phyloP scores from a whole-genome alignment of 768 basidiomycete species.

The Sarcodon aspratus region DNA sequence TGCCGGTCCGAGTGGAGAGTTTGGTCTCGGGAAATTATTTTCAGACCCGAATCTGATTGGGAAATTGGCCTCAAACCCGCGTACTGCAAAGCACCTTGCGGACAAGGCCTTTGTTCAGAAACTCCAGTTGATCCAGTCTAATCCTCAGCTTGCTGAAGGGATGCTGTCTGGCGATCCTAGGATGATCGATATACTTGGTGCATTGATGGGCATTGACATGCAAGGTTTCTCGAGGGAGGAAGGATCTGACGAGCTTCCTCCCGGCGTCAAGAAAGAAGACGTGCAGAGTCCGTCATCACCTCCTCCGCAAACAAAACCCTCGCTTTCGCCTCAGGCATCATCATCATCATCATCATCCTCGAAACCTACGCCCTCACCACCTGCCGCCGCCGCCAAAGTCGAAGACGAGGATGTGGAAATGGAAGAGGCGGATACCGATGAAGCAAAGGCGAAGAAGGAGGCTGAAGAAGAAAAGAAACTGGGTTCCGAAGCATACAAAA shows the following conservation, averaged over 20 bases:
- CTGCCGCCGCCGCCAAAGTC: constrained; percentile 22
- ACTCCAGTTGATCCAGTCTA: constrained; percentile 57
- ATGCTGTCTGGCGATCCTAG: constrained; percentile 67
- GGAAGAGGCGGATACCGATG: constrained; percentile 54
- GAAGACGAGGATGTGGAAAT: constrained; percentile 55
- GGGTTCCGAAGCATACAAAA: constrained; percentile 79
- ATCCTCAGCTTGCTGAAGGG: constrained; percentile 50
- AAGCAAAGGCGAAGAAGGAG: constrained; percentile 62
- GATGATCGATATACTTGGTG: constrained; percentile 91
- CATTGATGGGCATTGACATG: constrained; percentile 87
- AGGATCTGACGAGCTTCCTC: constrained; percentile 72
- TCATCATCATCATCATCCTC: constrained; percentile 24
- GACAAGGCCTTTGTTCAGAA: constrained; percentile 79
- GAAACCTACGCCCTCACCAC: constrained; percentile 24
- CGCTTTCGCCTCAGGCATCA: constrained; percentile 24
- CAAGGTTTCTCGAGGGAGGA: constrained; percentile 77
- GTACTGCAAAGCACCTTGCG: constrained; percentile 72
- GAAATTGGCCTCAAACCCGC: constrained; percentile 81
- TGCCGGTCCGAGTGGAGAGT: constrained; percentile 27
- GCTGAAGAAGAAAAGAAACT: constrained; percentile 73
- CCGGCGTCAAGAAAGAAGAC: constrained; percentile 30
- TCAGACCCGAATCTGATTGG: constrained; percentile 71
- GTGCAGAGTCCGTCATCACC: constrained; percentile 14
- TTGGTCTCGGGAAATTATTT: constrained; percentile 70
- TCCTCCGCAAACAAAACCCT: constrained; percentile 17